A percentile compares a stretch with the other conserved stretches of the same genome.
Conservation (phyloP, 2,329 filamentous ascomycete genomes). For the Elsinoe batatas region DNA sequence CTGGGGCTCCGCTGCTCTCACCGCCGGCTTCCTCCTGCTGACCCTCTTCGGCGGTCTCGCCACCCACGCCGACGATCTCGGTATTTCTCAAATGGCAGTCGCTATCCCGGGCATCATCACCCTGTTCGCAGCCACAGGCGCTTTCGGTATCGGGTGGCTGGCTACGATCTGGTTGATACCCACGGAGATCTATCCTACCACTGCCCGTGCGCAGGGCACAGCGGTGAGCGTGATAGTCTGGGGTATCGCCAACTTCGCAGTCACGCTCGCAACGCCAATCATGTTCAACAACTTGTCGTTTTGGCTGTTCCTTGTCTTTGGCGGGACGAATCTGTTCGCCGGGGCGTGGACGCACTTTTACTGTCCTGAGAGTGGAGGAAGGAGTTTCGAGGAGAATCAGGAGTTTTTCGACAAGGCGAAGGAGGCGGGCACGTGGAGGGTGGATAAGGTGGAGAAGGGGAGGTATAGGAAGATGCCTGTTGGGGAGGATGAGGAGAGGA, state of each 20-base stretch:
- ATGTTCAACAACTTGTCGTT: conserved; percentile 52
- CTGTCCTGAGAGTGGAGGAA: conserved; percentile 46
- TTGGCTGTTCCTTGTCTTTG: conserved; percentile 49
- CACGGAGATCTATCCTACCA: conserved; percentile 49
- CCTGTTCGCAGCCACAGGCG: conserved; percentile 49
- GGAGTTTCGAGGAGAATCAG: conserved; percentile 52
- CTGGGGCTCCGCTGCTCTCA: conserved; percentile 41
- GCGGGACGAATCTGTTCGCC: conserved; percentile 44
- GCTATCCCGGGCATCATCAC: conserved; percentile 43
- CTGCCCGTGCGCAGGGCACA: conserved; percentile 45
- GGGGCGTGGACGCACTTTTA: conserved; percentile 46
- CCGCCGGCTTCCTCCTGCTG: conserved; percentile 42
- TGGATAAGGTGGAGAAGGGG: conserved; percentile 43
- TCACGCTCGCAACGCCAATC: conserved; percentile 49
- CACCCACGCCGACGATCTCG: conserved; percentile 29
- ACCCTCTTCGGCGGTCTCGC: conserved; percentile 43
- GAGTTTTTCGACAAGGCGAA: conserved; percentile 46
- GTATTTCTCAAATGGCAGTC: conserved; percentile 33
- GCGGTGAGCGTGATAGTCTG: conserved; percentile 47
- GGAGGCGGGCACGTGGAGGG: conserved; percentile 44
- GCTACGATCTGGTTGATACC: conserved; percentile 50
- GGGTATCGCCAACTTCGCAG: conserved; percentile 49
- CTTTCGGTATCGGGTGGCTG: conserved; percentile 53
- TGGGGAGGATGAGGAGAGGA: conserved; percentile 33
- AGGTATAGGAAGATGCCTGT: conserved; percentile 40